phyloP scores from a whole-genome alignment of 768 basidiomycete genomes.

The Cantharellus anzutake region DNA sequence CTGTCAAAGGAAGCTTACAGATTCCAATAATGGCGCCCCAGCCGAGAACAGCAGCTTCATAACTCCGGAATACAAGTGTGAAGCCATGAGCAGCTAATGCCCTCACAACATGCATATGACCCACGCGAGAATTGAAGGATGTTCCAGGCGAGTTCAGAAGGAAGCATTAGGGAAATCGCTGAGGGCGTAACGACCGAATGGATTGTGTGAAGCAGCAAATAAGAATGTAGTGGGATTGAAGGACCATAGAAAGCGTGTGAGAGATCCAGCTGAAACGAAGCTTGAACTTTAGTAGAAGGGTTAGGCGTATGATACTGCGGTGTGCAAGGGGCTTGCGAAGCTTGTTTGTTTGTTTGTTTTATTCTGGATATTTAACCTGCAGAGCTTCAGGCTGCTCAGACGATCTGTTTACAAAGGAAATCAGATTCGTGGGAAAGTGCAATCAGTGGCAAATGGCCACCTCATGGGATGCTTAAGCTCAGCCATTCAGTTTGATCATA shows the following conservation, averaged over 20 bases:
- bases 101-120: slow-evolving; percentile 82
- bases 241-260: slow-evolving; percentile 55
- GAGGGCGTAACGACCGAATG: slow-evolving; percentile 80
- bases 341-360: too few relatives aligned
- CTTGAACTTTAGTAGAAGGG: slow-evolving; percentile 38
- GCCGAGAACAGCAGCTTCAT: slow-evolving; percentile 85
- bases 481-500: too few relatives aligned
- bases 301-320: too few relatives aligned
- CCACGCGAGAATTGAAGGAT: slow-evolving; percentile 73
- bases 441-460: too few relatives aligned
- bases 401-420: too few relatives aligned
- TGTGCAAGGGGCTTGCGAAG: too few relatives aligned
- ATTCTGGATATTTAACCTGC: too few relatives aligned
- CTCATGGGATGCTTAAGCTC: too few relatives aligned
- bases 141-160: slow-evolving; percentile 80
- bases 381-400: too few relatives aligned
- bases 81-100: slow-evolving; percentile 86
- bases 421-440: too few relatives aligned
- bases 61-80: slow-evolving; percentile 85
- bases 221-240: slow-evolving; percentile 88
- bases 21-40: slow-evolving; percentile 58
- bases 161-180: slow-evolving; percentile 80
- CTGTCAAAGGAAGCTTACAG: slow-evolving; percentile 50
- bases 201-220: slow-evolving; percentile 75
- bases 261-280: slow-evolving; percentile 65